A percentile compares a stretch with the other conserved stretches of the same genome.
Evolutionary conservation across 78 protist genomes (phyloP).

Genomic region (Acrasis kona): DNA sequence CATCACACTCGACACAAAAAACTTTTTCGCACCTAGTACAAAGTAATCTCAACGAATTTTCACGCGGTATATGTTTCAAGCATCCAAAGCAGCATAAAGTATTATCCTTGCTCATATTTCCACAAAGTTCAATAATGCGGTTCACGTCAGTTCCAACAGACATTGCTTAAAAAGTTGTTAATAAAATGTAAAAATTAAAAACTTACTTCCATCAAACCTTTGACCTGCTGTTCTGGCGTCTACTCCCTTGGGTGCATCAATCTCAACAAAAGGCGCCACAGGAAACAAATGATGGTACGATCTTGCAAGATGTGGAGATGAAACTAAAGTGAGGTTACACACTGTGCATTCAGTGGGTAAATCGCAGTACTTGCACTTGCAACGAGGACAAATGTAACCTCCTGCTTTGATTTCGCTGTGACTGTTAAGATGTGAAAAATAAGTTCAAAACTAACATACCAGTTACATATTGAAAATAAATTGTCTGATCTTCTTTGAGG

Average conservation of each 20-base stretch:
- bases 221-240: neutral
- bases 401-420: constrained; percentile 29
- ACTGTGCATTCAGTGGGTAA: constrained; percentile 52
- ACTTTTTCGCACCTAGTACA: constrained; percentile 47
- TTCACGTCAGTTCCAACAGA: too few relatives aligned
- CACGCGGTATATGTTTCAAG: too few relatives aligned
- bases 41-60: neutral
- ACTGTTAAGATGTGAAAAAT: too few relatives aligned
- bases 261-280: constrained; percentile 32
- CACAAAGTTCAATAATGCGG: too few relatives aligned
- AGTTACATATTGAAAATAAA: constrained; percentile 2
- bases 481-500: constrained; percentile 32
- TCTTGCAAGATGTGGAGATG: constrained; percentile 69
- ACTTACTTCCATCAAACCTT: neutral
- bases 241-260: neutral
- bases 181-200: neutral
- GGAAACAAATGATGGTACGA: constrained; percentile 67
- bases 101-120: too few relatives aligned
- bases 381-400: constrained; percentile 60
- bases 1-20: constrained; percentile 63
- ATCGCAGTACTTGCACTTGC: constrained; percentile 51
- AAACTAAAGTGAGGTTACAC: constrained; percentile 52
- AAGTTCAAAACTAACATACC: neutral
- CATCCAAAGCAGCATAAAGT: too few relatives aligned
- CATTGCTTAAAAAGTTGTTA: too few relatives aligned